Percentiles rank a stretch among this genome's conserved stretches.
Evolutionary conservation across 208 protist species (phyloP).

Genomic region (Trypanosoma boissoni): DNA sequence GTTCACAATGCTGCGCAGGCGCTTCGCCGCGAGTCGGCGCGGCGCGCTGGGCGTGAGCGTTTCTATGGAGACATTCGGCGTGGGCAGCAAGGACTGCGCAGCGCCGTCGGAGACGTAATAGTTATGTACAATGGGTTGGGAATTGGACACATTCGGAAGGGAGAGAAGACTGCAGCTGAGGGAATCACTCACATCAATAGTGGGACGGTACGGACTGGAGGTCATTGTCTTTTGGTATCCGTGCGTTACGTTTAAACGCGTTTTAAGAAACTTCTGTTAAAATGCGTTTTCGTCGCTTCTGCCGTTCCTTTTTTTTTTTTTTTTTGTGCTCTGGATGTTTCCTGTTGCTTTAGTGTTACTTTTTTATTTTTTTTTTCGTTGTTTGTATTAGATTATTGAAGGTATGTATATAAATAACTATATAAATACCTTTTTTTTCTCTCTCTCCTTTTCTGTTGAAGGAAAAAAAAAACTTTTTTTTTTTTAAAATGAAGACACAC

Average conservation of each 20-base stretch:
- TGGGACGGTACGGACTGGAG: neutral
- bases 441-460: neutral
- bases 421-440: neutral
- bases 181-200: neutral
- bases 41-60: neutral
- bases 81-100: neutral
- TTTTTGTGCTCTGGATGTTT: too few relatives aligned
- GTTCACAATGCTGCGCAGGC: conserved; percentile 8
- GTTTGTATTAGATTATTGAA: too few relatives aligned
- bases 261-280: too few relatives aligned
- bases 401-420: neutral
- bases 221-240: neutral
- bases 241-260: too few relatives aligned
- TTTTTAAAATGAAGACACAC: neutral
- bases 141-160: neutral
- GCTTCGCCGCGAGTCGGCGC: neutral
- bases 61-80: conserved; percentile 19
- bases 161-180: too few relatives aligned
- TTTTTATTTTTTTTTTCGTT: too few relatives aligned
- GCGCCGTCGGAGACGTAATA: conserved; percentile 9
- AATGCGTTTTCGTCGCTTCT: too few relatives aligned
- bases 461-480: too few relatives aligned
- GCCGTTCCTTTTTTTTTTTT: too few relatives aligned
- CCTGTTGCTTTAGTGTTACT: too few relatives aligned
- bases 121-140: conserved; percentile 14